Base-by-base conservation (phyloP, 2,329 filamentous ascomycete species). In the Fusarium sp. region DNA sequence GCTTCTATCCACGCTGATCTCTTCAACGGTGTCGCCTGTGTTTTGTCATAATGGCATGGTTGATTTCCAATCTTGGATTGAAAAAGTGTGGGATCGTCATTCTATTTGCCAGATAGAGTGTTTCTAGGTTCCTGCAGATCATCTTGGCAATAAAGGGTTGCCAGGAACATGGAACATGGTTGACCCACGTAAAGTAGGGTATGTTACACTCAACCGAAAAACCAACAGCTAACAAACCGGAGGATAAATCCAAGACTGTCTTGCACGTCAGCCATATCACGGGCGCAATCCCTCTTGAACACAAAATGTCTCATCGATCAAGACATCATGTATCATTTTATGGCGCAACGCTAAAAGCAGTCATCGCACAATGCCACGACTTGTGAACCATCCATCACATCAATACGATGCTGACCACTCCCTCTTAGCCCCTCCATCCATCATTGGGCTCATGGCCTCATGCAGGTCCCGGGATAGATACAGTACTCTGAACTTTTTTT, bases 81-180 rank as follows among this genome's bases (percentile, higher is more conserved):
- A 37, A 50, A 46, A 41, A 53, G 18, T 18, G 37, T 20, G 26
- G 21, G 66, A 66, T 69, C 56, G 20, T 16, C 61, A 38, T 50
- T 31, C 18, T 8, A 33, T 13, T 46, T 68, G 20, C 62, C 41
- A 21, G 13, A 59, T 56, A 26, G 33, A 21, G 48, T 39, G 39
- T n/a, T 39, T 48, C 44, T 54, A 5, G 63, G 67, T 64, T 70
- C 67, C 53, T 70, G 67, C 63, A 69, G 67, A 70, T 69, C 67
- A 48, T 63, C 62, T 58, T 67, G 66, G 66, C 66, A 63, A 52
- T 41, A 35, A 41, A 43, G 46, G 55, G 43, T 61, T 43, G 28
- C 43, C 43, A 39, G 43, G 39, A 42, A 54, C 48, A 52, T 35
- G 33, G 33, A n/a, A n/a, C n/a, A n/a, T 39, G 44, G 48, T 47